Conservation (phyloP, 2,329 filamentous ascomycete species). For the Capronia epimyces region DNA sequence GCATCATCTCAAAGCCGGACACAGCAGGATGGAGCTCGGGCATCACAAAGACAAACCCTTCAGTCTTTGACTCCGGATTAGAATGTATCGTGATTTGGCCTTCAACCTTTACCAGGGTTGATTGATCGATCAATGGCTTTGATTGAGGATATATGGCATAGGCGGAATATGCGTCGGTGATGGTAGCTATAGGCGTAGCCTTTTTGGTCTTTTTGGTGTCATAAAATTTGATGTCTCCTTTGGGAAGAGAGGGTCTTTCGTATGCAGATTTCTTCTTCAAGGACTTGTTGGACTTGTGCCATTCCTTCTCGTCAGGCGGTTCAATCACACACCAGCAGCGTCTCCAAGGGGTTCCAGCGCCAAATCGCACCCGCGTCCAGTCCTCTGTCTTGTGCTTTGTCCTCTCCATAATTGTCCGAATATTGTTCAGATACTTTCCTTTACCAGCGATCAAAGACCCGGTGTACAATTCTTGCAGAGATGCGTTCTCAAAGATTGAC, state of each 20-base stretch:
- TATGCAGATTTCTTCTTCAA: slow-evolving; percentile 78
- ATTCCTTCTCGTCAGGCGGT: slow-evolving; percentile 90
- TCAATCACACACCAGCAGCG: slow-evolving; percentile 94
- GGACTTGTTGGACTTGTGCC: slow-evolving; percentile 74
- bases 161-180: slow-evolving; percentile 82
- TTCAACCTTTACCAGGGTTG: slow-evolving; percentile 89
- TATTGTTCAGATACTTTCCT: slow-evolving; percentile 82
- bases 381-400: slow-evolving; percentile 73
- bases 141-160: slow-evolving; percentile 96
- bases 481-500: slow-evolving; percentile 88
- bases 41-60: slow-evolving; percentile 98
- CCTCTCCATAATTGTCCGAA: slow-evolving; percentile 80
- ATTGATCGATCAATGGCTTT: slow-evolving; percentile 88
- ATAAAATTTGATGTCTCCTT: slow-evolving; percentile 92
- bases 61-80: slow-evolving; percentile 67
- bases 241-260: slow-evolving; percentile 67
- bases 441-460: slow-evolving; percentile 93
- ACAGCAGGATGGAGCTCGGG: slow-evolving; percentile 89
- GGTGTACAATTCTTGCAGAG: slow-evolving; percentile 92
- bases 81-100: slow-evolving; percentile 84
- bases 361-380: slow-evolving; percentile 93
- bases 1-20: slow-evolving; percentile 89
- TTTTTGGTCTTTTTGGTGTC: slow-evolving; percentile 93
- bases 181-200: slow-evolving; percentile 79
- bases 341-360: slow-evolving; percentile 90